Conservation (phyloP, 2,329 filamentous ascomycete genomes). For the Aureobasidium uvarum region DNA sequence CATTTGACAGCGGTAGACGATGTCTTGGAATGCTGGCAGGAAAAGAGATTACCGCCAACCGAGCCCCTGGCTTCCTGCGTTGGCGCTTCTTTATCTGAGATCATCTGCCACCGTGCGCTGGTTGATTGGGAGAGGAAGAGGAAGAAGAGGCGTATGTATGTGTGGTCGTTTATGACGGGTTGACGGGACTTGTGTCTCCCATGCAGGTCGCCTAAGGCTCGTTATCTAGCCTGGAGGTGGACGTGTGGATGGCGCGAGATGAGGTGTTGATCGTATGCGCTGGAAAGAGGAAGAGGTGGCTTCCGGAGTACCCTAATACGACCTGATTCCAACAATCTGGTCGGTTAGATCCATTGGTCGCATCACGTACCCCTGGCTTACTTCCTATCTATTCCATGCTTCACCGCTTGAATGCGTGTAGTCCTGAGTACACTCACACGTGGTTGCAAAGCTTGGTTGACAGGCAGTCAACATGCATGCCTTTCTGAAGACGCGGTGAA, state of each 20-base stretch:
- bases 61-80: slow-evolving; percentile 17
- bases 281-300: not conserved
- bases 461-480: slow-evolving; percentile 11
- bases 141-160: not conserved
- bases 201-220: slow-evolving; percentile 6
- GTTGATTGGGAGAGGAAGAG: not conserved
- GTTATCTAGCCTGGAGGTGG: not conserved
- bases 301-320: slow-evolving; percentile 3
- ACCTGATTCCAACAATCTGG: slow-evolving; percentile 5
- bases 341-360: slow-evolving; percentile 3
- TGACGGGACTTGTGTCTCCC: not conserved
- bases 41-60: slow-evolving; percentile 18
- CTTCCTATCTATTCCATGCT: not conserved
- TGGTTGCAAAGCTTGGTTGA: slow-evolving; percentile 22
- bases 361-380: not conserved
- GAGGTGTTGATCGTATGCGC: not conserved
- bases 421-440: not conserved
- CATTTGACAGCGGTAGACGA: not conserved
- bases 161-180: slow-evolving; percentile 13
- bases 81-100: slow-evolving; percentile 8
- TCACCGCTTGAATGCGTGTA: slow-evolving; percentile 6
- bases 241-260: not conserved
- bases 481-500: slow-evolving; percentile 8
- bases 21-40: slow-evolving; percentile 13
- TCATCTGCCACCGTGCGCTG: not conserved